Evolutionary conservation across 768 basidiomycete genomes (phyloP), one percentile per base, ranked within the genome.

Genomic region (Dioszegia crocea): DNA sequence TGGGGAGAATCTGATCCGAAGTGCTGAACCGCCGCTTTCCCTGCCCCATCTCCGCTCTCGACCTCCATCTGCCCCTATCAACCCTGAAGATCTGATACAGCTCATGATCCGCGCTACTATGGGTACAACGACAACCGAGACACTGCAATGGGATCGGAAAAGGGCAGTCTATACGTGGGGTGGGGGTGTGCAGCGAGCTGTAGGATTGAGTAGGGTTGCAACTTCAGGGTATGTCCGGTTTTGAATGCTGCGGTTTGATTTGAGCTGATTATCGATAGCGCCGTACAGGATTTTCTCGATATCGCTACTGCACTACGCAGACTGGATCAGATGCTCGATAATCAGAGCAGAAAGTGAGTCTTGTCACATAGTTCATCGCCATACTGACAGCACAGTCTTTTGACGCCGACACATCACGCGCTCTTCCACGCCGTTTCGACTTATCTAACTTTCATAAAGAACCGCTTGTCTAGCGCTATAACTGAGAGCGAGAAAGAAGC

Each of bases 321-420:
- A 21, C 52, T 73, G 16, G 71, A 73, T 33, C 51, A 63, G 4
- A 51, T 70, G 14, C 27, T 73, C 8, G 66, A 70, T 45, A 26
- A 27, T 4, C 61, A 64, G 24, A 63, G 57, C 52, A 30, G 50
- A 9, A 53, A 23, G 71, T 70, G 24, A 52, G 68, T 55, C 44
- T 31, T 11, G 12, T 43, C 21, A 27, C 21, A 27, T 30, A 6
- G 23, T n/a, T 21, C 12, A 3, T 17, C 11, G 39, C 27, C 3
- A 17, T 21, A 33, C 39, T 43, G 41, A 55, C 21, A 33, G 2
- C 43, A 3, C 29, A 73, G 71, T 9, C 62, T 64, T 1, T 39
- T 67, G 10, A 73, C 71, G 0, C 62, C 68, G 0, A 73, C 71
- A 5, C 71, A 73, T 59, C 71, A 73, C 46, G 71, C 68, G 17